Percentiles rank a stretch among this genome's conserved stretches.
These are phyloP conservation scores for Dipodascus albidus DNA, from an alignment of 805 yeast genomes.

Conservation along the genomic window DNA sequence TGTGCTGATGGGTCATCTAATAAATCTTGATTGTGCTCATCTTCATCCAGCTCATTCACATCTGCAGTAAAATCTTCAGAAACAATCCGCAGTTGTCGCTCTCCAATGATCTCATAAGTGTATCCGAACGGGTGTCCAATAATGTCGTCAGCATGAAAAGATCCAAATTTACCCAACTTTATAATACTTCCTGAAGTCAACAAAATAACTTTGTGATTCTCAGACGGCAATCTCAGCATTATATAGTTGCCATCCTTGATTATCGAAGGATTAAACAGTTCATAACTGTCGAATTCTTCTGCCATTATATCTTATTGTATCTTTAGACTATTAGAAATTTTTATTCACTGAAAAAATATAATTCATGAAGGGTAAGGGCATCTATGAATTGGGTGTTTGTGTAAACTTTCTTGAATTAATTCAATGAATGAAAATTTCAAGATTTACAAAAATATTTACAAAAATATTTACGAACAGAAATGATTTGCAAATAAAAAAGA, in stretches of 20 bases:
- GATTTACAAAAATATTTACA: too few species aligned
- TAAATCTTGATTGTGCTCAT: conserved; percentile 52
- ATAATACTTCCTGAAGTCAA: conserved; percentile 49
- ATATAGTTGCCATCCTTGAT: conserved; percentile 44
- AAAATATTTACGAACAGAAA: too few species aligned
- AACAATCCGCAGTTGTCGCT: conserved; percentile 22
- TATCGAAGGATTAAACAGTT: background rate
- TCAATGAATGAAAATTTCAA: too few species aligned
- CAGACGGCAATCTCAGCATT: conserved; percentile 71
- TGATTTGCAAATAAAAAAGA: too few species aligned
- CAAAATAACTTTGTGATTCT: conserved; percentile 61
- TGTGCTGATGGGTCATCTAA: conserved; percentile 62
- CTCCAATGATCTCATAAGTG: conserved; percentile 70
- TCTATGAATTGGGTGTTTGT: too few species aligned
- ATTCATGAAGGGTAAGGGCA: too few species aligned
- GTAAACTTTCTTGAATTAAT: too few species aligned
- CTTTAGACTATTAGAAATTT: background rate
- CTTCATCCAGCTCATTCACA: conserved; percentile 13
- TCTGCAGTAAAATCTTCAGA: conserved; percentile 24
- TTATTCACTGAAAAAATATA: too few species aligned
- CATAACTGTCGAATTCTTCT: background rate
- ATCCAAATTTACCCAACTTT: conserved; percentile 84
- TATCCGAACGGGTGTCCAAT: conserved; percentile 81
- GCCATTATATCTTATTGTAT: background rate
- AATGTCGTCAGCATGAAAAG: conserved; percentile 61